Conservation (phyloP, 2,329 filamentous ascomycete genomes). For the Curvularia lunata region DNA sequence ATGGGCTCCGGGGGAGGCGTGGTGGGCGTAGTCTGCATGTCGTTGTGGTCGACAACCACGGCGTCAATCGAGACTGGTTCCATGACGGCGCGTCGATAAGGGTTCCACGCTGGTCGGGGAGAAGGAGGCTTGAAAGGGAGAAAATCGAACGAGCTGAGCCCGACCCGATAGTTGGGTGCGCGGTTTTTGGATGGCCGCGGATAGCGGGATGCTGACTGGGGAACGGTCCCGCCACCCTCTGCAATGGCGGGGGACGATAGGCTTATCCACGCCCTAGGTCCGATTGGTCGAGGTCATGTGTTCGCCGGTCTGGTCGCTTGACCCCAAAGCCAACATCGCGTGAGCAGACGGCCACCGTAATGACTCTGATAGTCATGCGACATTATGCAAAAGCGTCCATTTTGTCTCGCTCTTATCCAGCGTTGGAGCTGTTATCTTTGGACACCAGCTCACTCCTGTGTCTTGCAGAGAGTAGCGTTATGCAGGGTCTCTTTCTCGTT, state of each 20-base stretch:
- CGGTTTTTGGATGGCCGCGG: constrained; percentile 30
- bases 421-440: neutral
- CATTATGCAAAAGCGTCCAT: neutral
- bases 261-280: constrained; percentile 11
- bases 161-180: constrained; percentile 34
- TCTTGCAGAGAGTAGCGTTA: constrained; percentile 18
- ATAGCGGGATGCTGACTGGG: constrained; percentile 12
- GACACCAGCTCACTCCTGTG: constrained; percentile 19
- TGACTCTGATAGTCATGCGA: neutral
- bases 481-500: constrained; percentile 37
- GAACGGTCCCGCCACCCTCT: constrained; percentile 10
- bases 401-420: neutral
- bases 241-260: constrained; percentile 33
- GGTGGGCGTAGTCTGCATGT: constrained; percentile 22
- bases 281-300: constrained; percentile 26
- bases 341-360: constrained; percentile 11
- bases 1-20: constrained; percentile 37
- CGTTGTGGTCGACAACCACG: constrained; percentile 43
- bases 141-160: constrained; percentile 16
- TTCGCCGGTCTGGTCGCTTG: constrained; percentile 25
- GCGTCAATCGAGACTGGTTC: constrained; percentile 49
- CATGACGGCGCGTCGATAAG: constrained; percentile 31
- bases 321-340: constrained; percentile 21
- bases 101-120: constrained; percentile 6
- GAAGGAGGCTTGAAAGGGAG: constrained; percentile 8